Conservation (phyloP, 2,329 filamentous ascomycete genomes). For the Monosporascus sp. region DNA sequence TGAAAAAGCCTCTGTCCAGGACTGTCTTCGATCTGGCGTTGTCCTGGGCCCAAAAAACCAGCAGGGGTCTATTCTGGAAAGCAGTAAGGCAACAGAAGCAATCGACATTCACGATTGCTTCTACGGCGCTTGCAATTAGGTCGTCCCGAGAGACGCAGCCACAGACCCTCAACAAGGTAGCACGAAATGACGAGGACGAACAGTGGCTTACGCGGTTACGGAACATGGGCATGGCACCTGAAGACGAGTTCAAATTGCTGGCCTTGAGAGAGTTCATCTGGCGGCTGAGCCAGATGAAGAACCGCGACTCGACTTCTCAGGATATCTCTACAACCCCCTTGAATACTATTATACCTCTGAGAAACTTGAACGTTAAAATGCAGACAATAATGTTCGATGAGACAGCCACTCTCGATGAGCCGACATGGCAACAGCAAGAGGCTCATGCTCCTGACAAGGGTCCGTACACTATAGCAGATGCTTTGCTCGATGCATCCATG, state of each 20-base stretch:
- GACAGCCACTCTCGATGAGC: slow-evolving; percentile 48
- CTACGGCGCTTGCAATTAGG: slow-evolving; percentile 49
- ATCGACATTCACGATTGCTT: slow-evolving; percentile 60
- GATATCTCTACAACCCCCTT: slow-evolving; percentile 41
- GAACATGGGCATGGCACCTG: slow-evolving; percentile 73
- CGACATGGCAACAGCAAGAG: slow-evolving; percentile 26
- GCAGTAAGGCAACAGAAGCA: slow-evolving; percentile 62
- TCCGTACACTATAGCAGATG: slow-evolving; percentile 81
- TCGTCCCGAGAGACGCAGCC: slow-evolving; percentile 52
- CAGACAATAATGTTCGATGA: slow-evolving; percentile 94
- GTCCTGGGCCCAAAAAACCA: slow-evolving; percentile 77
- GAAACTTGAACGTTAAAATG: slow-evolving; percentile 70
- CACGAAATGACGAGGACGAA: slow-evolving; percentile 88
- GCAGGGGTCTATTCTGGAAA: slow-evolving; percentile 86
- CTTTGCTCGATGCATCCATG: slow-evolving; percentile 85
- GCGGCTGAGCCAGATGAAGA: slow-evolving; percentile 70
- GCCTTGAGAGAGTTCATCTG: slow-evolving; percentile 87
- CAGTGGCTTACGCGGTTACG: slow-evolving; percentile 83
- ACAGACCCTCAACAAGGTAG: slow-evolving; percentile 56
- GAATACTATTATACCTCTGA: slow-evolving; percentile 69
- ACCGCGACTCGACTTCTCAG: slow-evolving; percentile 44
- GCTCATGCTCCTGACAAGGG: slow-evolving; percentile 32
- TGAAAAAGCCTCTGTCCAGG: slow-evolving; percentile 78
- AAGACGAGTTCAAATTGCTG: slow-evolving; percentile 88
- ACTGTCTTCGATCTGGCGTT: slow-evolving; percentile 80